phyloP scores from a whole-genome alignment of 2,329 filamentous ascomycete species.

The Aspergillus spinulosporus region DNA sequence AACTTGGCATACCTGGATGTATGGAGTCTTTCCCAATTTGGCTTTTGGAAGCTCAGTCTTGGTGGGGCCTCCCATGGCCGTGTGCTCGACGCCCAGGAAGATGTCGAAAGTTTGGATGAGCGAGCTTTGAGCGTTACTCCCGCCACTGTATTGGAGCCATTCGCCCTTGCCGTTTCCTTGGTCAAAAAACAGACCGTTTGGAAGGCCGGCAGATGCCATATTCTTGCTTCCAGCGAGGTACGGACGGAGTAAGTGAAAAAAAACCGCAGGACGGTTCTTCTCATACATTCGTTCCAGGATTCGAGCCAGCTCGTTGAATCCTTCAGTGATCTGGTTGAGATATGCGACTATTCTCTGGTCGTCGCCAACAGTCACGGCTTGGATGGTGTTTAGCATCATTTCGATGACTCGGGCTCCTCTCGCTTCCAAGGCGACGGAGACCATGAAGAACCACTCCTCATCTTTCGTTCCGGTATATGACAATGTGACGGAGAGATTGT shows the following conservation, averaged over 20 bases:
- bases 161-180: constrained; percentile 49
- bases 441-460: constrained; percentile 52
- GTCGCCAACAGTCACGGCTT: constrained; percentile 45
- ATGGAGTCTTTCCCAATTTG: constrained; percentile 9
- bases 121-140: constrained; percentile 58
- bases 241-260: constrained; percentile 55
- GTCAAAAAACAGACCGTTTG: constrained; percentile 55
- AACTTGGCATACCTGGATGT: constrained; percentile 13
- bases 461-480: constrained; percentile 43
- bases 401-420: constrained; percentile 41
- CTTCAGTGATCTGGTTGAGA: constrained; percentile 43
- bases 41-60: constrained; percentile 8
- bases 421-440: constrained; percentile 56
- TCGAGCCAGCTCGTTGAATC: constrained; percentile 43
- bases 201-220: constrained; percentile 53
- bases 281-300: constrained; percentile 55
- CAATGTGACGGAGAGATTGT: constrained; percentile 35
- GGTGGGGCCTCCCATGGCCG: constrained; percentile 35
- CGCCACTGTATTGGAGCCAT: constrained; percentile 55
- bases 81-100: constrained; percentile 53
- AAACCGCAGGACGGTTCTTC: constrained; percentile 49
- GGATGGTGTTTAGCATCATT: constrained; percentile 45
- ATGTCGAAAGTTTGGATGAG: constrained; percentile 57
- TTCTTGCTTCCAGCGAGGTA: constrained; percentile 56
- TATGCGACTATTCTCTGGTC: constrained; percentile 38